A percentile compares a stretch with the other conserved stretches of the same genome.
Evolutionary conservation across 2,329 filamentous ascomycete genomes (phyloP).

Genomic region (Cladosporium sp.): DNA sequence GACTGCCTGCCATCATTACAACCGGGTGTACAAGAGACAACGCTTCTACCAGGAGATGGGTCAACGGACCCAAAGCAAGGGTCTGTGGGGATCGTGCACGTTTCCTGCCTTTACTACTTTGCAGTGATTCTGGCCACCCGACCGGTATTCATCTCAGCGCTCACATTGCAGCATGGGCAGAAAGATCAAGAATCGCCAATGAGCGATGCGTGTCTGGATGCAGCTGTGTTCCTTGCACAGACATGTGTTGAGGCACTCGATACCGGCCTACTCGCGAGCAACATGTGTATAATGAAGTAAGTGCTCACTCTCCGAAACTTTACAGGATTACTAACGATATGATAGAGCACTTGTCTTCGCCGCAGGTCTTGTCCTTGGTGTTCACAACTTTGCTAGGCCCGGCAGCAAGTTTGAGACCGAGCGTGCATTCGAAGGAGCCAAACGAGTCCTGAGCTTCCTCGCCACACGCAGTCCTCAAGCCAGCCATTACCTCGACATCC

Average conservation of each 20-base stretch:
- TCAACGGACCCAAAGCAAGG: background rate
- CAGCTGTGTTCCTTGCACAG: constrained; percentile 57
- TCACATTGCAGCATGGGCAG: constrained; percentile 35
- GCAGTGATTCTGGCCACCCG: constrained; percentile 59
- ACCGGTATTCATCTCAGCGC: constrained; percentile 54
- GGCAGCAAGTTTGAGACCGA: constrained; percentile 49
- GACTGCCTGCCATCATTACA: constrained; percentile 7
- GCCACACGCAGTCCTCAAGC: constrained; percentile 56
- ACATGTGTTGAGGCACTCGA: constrained; percentile 53
- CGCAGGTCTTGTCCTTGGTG: constrained; percentile 57
- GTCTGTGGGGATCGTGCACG: constrained; percentile 44
- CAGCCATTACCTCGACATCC: constrained; percentile 58
- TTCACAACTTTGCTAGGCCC: constrained; percentile 55
- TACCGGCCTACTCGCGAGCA: constrained; percentile 49
- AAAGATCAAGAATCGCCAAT: constrained; percentile 31
- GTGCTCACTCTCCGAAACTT: constrained; percentile 34
- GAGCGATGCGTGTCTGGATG: constrained; percentile 56
- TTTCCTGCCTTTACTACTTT: constrained; percentile 61
- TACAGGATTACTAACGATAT: constrained; percentile 39
- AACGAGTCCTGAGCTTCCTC: constrained; percentile 52
- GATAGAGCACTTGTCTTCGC: constrained; percentile 51
- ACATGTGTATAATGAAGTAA: constrained; percentile 60
- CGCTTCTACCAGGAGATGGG: background rate
- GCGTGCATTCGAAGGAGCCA: constrained; percentile 52
- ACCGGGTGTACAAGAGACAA: background rate